Evolutionary conservation across 768 basidiomycete species (phyloP), one percentile per base, ranked within the genome.

Genomic region (Podaxis sp.): DNA sequence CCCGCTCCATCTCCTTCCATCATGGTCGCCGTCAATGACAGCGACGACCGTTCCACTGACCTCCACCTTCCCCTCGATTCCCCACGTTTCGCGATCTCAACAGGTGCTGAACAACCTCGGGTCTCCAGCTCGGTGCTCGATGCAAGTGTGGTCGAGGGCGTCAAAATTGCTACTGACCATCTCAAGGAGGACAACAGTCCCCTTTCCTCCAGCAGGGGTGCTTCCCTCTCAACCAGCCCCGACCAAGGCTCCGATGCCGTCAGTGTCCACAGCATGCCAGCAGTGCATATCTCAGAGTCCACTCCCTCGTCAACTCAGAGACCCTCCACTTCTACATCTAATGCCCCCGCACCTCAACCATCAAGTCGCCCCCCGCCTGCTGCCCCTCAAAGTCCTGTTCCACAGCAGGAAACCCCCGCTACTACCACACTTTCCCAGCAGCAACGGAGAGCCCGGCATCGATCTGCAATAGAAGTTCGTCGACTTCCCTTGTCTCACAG

Each of bases 401-500:
- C 65, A 70, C 49, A 36, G 48, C 72, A 73, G 38, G 75, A 73
- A 33, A 33, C 33, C 33, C 33, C 33, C 33, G 75, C 74, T 5
- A 58, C 33, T 11, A 30, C 67, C 4, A 46, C 73, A 11, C 57
- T 75, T 30, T 61, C 73, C n/a, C 62, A 75, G 7, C 72, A 74
- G 52, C 79, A 82, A 63, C 74, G 79, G 22, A 71, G 76, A 64
- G 70, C 68, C 52, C 77, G 85, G 51, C 81, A 82, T 67, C 79
- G 87, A 60, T 82, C 87, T 13, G 74, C 77, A 17, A 74, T 82
- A 59, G 90, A 92, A 75, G 90, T 92, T 70, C 69, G 82, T 74
- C 55, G 62, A 26, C 15, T 57, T 36, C 57, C 22, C 33, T 33
- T 33, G 33, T 55, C 59, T 46, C 61, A 7, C 63, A 48, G 54